A percentile compares a stretch with the other conserved stretches of the same genome.
Conservation (phyloP, 2,329 filamentous ascomycete species). For the Ambrosiella beaveri region DNA sequence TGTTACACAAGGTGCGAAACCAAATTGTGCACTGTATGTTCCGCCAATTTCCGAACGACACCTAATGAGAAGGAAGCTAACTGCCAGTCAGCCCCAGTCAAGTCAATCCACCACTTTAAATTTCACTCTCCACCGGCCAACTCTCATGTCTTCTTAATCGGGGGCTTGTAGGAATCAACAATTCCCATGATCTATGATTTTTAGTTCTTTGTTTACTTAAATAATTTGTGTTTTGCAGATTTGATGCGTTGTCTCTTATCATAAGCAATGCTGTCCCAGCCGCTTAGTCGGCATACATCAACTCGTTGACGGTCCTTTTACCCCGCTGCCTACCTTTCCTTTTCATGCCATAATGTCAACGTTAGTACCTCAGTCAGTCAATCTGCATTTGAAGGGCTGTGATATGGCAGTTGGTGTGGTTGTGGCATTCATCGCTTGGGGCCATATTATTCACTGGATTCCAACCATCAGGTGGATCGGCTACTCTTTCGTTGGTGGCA, state of each 20-base stretch:
- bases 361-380: not conserved
- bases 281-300: not conserved
- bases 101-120: not conserved
- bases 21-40: not conserved
- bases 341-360: not conserved
- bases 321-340: not conserved
- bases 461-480: constrained; percentile 69
- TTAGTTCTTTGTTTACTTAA: not conserved
- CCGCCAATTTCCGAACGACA: too few species aligned
- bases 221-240: too few species aligned
- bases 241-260: too few species aligned
- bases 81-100: not conserved
- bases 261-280: constrained; percentile 3
- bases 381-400: constrained; percentile 44
- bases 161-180: not conserved
- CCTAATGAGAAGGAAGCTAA: not conserved
- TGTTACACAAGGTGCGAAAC: not conserved
- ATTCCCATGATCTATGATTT: not conserved
- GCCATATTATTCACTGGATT: constrained; percentile 65
- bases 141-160: not conserved
- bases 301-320: not conserved
- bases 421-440: constrained; percentile 71
- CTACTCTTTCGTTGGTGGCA: constrained; percentile 64
- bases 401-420: constrained; percentile 52
- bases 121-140: not conserved